A percentile compares a stretch with the other conserved stretches of the same genome.
phyloP scores from a whole-genome alignment of 2,329 filamentous ascomycete species.

The Ceratocystiopsis minuta region DNA sequence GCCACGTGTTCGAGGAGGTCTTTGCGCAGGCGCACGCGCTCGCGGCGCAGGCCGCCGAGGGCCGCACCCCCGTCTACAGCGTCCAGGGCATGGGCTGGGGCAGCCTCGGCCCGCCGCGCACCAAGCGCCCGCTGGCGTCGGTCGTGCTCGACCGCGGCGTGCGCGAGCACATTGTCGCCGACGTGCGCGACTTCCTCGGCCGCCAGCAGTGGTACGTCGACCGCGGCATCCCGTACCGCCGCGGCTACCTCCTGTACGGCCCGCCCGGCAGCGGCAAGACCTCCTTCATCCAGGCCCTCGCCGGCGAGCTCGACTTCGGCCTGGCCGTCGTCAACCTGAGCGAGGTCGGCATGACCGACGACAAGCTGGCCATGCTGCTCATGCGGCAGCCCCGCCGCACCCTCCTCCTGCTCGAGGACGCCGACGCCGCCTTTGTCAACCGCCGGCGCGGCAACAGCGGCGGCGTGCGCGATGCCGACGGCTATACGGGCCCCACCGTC shows the following conservation, averaged over 20 bases:
- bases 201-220: slow-evolving; percentile 81
- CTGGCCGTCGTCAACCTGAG: slow-evolving; percentile 86
- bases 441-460: slow-evolving; percentile 25
- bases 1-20: slow-evolving; percentile 75
- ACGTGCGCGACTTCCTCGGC: slow-evolving; percentile 65
- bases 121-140: slow-evolving; percentile 73
- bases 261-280: slow-evolving; percentile 87
- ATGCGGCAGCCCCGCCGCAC: slow-evolving; percentile 72
- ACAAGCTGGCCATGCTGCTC: slow-evolving; percentile 69
- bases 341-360: slow-evolving; percentile 77
- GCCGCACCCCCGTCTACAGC: slow-evolving; percentile 84
- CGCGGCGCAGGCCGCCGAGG: slow-evolving; percentile 64
- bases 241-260: slow-evolving; percentile 77
- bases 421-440: slow-evolving; percentile 79
- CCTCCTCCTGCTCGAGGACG: slow-evolving; percentile 71
- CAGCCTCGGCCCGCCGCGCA: slow-evolving; percentile 63
- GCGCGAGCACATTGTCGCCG: slow-evolving; percentile 60
- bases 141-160: slow-evolving; percentile 75
- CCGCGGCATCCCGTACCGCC: slow-evolving; percentile 80
- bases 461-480: slow-evolving; percentile 59
- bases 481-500: slow-evolving; percentile 72
- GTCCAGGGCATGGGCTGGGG: slow-evolving; percentile 73
- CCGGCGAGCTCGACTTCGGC: slow-evolving; percentile 80
- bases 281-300: slow-evolving; percentile 88
- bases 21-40: slow-evolving; percentile 75